Evolutionary conservation across 1,284 basidiomycete species (phyloP).

Genomic region (Cystobasidium slooffiae): DNA sequence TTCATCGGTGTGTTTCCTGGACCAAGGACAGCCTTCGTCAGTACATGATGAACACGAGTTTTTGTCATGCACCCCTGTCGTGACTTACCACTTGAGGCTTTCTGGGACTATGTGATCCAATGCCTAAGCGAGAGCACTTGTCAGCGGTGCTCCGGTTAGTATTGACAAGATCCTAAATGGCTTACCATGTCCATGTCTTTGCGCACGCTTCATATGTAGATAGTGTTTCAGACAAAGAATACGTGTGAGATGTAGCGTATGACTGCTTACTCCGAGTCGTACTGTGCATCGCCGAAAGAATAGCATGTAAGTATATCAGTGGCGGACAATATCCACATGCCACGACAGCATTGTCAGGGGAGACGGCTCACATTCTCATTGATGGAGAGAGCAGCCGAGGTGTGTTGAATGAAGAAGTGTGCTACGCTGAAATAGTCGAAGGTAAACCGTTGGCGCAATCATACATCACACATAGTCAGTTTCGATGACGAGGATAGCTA

Average conservation of each 20-base stretch:
- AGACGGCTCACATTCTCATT: constrained; percentile 54
- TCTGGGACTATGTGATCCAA: constrained; percentile 54
- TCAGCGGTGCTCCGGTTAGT: not conserved
- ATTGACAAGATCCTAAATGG: not conserved
- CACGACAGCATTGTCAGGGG: not conserved
- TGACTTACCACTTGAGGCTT: constrained; percentile 51
- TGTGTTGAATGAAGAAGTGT: constrained; percentile 57
- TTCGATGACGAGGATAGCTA: not conserved
- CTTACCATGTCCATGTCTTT: constrained; percentile 56
- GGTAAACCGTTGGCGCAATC: not conserved
- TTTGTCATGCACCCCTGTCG: not conserved
- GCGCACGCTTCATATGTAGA: constrained; percentile 48
- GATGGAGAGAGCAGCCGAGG: constrained; percentile 55
- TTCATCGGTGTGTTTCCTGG: constrained; percentile 57
- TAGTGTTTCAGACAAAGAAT: not conserved
- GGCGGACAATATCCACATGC: not conserved
- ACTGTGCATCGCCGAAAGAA: not conserved
- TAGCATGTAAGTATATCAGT: not conserved
- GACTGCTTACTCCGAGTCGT: constrained; percentile 33
- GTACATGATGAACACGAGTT: no score
- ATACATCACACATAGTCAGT: not conserved
- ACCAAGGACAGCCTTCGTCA: not conserved
- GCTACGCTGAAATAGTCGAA: constrained; percentile 15
- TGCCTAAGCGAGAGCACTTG: constrained; percentile 47
- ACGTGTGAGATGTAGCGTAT: not conserved